Conservation (phyloP, 1,284 basidiomycete genomes). For the Leccinum variabile region DNA sequence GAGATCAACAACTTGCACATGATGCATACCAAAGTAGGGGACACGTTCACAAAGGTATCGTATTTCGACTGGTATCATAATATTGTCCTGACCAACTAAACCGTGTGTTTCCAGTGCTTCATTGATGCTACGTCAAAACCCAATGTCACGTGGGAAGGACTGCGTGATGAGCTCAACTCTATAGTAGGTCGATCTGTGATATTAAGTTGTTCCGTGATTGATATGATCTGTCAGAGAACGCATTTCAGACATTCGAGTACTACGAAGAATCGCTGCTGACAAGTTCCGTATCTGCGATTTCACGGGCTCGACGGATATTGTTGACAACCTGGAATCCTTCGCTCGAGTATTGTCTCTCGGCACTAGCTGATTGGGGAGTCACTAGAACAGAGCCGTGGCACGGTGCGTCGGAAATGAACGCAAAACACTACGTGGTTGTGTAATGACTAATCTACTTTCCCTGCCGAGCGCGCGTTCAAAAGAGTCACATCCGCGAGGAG, state of each 20-base stretch:
- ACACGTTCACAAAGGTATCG: slow-evolving; percentile 33
- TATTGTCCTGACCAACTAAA: background rate
- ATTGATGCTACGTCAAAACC: slow-evolving; percentile 20
- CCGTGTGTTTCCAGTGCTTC: slow-evolving; percentile 23
- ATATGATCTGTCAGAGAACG: slow-evolving; percentile 12
- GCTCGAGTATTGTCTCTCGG: too few relatives aligned
- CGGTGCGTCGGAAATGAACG: too few relatives aligned
- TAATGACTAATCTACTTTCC: too few relatives aligned
- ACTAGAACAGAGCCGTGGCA: too few relatives aligned
- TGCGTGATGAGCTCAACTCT: slow-evolving; percentile 19
- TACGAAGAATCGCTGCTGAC: slow-evolving; percentile 13
- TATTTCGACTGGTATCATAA: background rate
- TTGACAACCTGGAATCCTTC: too few relatives aligned
- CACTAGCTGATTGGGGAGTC: too few relatives aligned
- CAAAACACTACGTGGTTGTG: too few relatives aligned
- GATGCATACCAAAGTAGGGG: slow-evolving; percentile 1
- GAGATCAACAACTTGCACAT: background rate
- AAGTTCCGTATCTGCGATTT: background rate
- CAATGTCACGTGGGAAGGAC: slow-evolving; percentile 24
- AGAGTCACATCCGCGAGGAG: too few relatives aligned
- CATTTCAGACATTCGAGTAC: slow-evolving; percentile 19
- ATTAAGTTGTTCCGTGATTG: background rate
- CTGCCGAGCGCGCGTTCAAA: too few relatives aligned
- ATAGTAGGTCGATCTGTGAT: slow-evolving; percentile 11
- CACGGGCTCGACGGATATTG: too few relatives aligned